Conservation (phyloP, 345 rosid species). For the Gossypium herbaceum region DNA sequence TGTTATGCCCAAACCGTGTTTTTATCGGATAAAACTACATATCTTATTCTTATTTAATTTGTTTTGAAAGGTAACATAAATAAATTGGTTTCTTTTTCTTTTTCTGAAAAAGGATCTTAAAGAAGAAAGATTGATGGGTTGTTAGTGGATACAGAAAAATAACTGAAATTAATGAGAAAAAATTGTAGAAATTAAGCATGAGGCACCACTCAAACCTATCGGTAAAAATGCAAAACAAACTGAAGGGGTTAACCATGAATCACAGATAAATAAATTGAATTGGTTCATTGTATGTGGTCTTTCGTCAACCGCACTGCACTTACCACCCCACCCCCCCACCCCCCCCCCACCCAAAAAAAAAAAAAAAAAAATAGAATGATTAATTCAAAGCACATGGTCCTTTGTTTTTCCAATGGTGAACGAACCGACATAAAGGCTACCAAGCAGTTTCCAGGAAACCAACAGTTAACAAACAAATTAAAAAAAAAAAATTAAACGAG, state of each 20-base stretch:
- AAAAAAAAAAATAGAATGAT: neutral
- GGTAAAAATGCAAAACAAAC: neutral
- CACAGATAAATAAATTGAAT: neutral
- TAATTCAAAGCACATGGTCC: conserved; percentile 10
- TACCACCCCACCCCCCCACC: neutral
- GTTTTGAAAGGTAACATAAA: too few relatives aligned
- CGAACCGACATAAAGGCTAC: neutral
- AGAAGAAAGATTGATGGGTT: too few relatives aligned
- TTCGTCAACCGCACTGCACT: neutral
- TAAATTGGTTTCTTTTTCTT: too few relatives aligned
- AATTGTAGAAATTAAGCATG: too few relatives aligned
- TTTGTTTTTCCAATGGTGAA: neutral
- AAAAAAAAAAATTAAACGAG: neutral
- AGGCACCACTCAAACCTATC: neutral
- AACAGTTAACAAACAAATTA: neutral
- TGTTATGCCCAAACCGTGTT: too few relatives aligned
- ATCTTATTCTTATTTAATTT: too few relatives aligned
- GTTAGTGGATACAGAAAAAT: too few relatives aligned
- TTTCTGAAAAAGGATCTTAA: too few relatives aligned
- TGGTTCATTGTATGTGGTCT: neutral
- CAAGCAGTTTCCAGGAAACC: conserved; percentile 11
- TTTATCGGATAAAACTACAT: too few relatives aligned
- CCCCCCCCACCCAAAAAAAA: too few relatives aligned
- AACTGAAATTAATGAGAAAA: too few relatives aligned
- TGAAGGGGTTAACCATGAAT: neutral